Evolutionary conservation across 2,329 filamentous ascomycete species (phyloP).

Genomic region (Alternaria triticina): DNA sequence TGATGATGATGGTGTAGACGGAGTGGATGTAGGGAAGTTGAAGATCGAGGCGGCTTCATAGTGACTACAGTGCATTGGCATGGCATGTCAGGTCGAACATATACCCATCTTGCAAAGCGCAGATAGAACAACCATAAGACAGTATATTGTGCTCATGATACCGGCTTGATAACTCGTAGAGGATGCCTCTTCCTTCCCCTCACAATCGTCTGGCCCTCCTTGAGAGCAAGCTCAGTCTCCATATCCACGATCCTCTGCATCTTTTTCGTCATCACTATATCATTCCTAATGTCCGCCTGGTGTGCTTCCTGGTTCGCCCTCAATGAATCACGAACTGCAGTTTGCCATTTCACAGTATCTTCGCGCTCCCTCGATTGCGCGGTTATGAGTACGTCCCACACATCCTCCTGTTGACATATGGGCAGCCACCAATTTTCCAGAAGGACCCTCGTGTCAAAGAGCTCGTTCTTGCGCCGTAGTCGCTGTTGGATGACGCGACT

Average conservation of each 20-base stretch:
- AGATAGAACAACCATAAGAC: background rate
- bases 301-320: conserved; percentile 20
- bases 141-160: background rate
- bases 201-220: conserved; percentile 44
- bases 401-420: conserved; percentile 54
- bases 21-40: conserved; percentile 52
- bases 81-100: conserved; percentile 18
- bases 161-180: conserved; percentile 26
- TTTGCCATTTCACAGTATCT: conserved; percentile 37
- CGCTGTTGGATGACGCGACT: conserved; percentile 64
- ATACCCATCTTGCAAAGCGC: conserved; percentile 19
- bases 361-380: conserved; percentile 11
- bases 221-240: conserved; percentile 54
- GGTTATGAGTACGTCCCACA: conserved; percentile 54
- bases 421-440: conserved; percentile 52
- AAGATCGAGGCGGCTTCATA: conserved; percentile 55
- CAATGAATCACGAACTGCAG: conserved; percentile 27
- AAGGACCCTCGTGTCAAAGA: conserved; percentile 48
- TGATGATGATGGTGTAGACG: conserved; percentile 66
- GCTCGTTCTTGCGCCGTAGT: conserved; percentile 52
- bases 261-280: conserved; percentile 42
- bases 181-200: conserved; percentile 35
- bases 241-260: conserved; percentile 57
- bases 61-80: background rate
- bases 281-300: conserved; percentile 33